phyloP scores from a whole-genome alignment of 2,329 filamentous ascomycete genomes.

The Penicillium sp. region DNA sequence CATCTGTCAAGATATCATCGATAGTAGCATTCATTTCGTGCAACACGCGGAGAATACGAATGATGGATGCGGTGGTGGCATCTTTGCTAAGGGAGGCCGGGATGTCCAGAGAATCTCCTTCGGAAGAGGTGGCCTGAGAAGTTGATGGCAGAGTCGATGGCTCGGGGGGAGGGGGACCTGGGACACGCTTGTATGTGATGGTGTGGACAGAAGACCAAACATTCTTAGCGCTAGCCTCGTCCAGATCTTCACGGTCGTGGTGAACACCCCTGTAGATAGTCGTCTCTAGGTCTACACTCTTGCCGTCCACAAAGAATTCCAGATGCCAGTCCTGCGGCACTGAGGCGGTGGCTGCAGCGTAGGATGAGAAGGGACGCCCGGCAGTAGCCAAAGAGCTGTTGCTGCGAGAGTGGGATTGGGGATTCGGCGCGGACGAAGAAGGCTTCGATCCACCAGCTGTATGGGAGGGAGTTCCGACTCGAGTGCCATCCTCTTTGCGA shows the following conservation, averaged over 20 bases:
- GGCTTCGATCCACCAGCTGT: slow-evolving; percentile 48
- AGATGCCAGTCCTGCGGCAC: slow-evolving; percentile 95
- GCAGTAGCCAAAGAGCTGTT: slow-evolving; percentile 54
- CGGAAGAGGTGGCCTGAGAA: slow-evolving; percentile 51
- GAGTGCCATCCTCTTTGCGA: slow-evolving; percentile 86
- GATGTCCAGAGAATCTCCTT: slow-evolving; percentile 62
- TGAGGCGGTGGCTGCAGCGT: slow-evolving; percentile 79
- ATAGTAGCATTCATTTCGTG: slow-evolving; percentile 92
- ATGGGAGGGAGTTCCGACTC: slow-evolving; percentile 79
- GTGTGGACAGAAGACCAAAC: slow-evolving; percentile 90
- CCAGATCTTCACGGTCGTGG: slow-evolving; percentile 61
- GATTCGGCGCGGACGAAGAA: slow-evolving; percentile 36
- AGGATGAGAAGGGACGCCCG: slow-evolving; percentile 68
- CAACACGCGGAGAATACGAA: slow-evolving; percentile 83
- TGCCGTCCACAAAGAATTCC: slow-evolving; percentile 85
- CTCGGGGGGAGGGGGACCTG: slow-evolving; percentile 78
- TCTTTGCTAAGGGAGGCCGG: slow-evolving; percentile 81
- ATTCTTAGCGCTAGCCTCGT: slow-evolving; percentile 71
- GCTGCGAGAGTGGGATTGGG: slow-evolving; percentile 22
- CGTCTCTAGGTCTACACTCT: slow-evolving; percentile 83
- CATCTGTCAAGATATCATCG: slow-evolving; percentile 83
- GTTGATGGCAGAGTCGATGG: slow-evolving; percentile 61
- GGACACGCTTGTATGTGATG: slow-evolving; percentile 85
- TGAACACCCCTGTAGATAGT: slow-evolving; percentile 96
- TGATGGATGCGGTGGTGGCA: slow-evolving; percentile 80